Percentiles rank a stretch among this genome's conserved stretches.
Evolutionary conservation across 2,329 filamentous ascomycete genomes (phyloP).

Genomic region (Phialemonium atrogriseum): DNA sequence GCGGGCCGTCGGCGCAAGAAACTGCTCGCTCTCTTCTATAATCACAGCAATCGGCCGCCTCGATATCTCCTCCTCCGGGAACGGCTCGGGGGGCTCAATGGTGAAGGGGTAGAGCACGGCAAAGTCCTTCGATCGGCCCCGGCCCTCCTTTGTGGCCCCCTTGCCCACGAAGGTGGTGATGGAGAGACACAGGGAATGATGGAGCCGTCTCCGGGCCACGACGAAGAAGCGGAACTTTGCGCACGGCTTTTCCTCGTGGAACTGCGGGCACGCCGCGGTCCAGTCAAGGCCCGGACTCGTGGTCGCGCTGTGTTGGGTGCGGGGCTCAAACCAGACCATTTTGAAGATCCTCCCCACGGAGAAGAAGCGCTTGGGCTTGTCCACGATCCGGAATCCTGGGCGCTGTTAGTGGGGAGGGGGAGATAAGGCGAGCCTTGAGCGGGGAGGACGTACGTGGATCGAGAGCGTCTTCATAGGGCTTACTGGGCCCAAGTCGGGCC

Average conservation of each 20-base stretch:
- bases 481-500: too few species aligned
- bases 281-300: slow-evolving; percentile 7
- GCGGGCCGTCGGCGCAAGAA: slow-evolving; percentile 15
- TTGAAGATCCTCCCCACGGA: slow-evolving; percentile 18
- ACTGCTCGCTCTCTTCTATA: slow-evolving; percentile 16
- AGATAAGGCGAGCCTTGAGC: not conserved
- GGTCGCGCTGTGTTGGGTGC: not conserved
- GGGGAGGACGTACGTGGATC: slow-evolving; percentile 7
- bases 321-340: slow-evolving; percentile 18
- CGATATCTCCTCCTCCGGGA: slow-evolving; percentile 13
- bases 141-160: slow-evolving; percentile 4
- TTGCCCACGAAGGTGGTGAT: slow-evolving; percentile 13
- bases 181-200: slow-evolving; percentile 18
- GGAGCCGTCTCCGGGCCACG: slow-evolving; percentile 14
- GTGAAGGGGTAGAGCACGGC: slow-evolving; percentile 14
- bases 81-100: slow-evolving; percentile 12
- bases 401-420: not conserved
- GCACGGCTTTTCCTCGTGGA: slow-evolving; percentile 11
- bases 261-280: slow-evolving; percentile 7
- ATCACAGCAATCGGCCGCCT: slow-evolving; percentile 14
- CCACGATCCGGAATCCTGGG: slow-evolving; percentile 13
- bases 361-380: slow-evolving; percentile 19
- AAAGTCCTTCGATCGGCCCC: slow-evolving; percentile 10
- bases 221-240: slow-evolving; percentile 18
- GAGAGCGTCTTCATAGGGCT: slow-evolving; percentile 5